Conservation (phyloP, 805 yeast genomes). For the Lipomyces orientalis region DNA sequence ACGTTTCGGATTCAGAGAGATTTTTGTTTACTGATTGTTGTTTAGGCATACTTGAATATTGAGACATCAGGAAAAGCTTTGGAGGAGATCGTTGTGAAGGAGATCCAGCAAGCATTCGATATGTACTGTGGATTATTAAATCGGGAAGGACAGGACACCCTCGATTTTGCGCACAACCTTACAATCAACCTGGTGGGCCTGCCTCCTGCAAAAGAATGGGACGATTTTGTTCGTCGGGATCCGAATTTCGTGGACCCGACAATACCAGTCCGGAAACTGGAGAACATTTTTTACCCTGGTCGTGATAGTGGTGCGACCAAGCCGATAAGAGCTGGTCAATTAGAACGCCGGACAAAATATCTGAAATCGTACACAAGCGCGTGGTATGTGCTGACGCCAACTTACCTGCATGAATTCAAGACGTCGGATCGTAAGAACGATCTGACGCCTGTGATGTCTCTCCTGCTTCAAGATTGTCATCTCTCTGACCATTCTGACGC, state of each 20-base stretch:
- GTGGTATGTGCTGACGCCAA: slow-evolving; percentile 89
- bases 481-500: slow-evolving; percentile 64
- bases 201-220: slow-evolving; percentile 88
- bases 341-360: slow-evolving; percentile 90
- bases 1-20: neutral
- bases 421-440: slow-evolving; percentile 80
- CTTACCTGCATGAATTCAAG: slow-evolving; percentile 88
- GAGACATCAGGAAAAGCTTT: slow-evolving; percentile 88
- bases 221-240: slow-evolving; percentile 75
- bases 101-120: slow-evolving; percentile 76
- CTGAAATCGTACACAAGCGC: slow-evolving; percentile 89
- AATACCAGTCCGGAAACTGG: slow-evolving; percentile 64
- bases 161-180: slow-evolving; percentile 68
- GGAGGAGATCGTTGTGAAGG: slow-evolving; percentile 84
- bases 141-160: slow-evolving; percentile 64
- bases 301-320: slow-evolving; percentile 71
- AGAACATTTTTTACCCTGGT: slow-evolving; percentile 68
- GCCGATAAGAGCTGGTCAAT: slow-evolving; percentile 74
- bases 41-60: slow-evolving; percentile 77
- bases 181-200: slow-evolving; percentile 74
- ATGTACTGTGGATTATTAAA: slow-evolving; percentile 54
- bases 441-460: slow-evolving; percentile 79
- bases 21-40: neutral
- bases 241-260: slow-evolving; percentile 69
- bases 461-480: slow-evolving; percentile 77